These are phyloP conservation scores for Coprinopsis sp. DNA, from an alignment of 768 basidiomycete genomes.

Conservation along the genomic window DNA sequence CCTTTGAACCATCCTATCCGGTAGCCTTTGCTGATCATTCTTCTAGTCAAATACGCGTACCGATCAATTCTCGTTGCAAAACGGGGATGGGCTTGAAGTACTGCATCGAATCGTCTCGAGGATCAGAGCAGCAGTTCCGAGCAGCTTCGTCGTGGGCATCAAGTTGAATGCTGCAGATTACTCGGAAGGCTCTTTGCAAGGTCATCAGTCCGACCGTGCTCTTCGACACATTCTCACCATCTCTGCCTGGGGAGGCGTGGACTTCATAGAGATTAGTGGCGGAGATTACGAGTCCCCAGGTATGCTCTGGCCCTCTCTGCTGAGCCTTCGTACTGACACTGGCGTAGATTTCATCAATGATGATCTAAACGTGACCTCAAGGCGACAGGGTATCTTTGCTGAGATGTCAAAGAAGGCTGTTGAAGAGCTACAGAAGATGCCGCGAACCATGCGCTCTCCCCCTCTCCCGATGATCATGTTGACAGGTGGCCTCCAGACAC, in stretches of 20 bases:
- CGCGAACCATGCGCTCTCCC: conserved; percentile 16
- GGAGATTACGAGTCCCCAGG: conserved; percentile 82
- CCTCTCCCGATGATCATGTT: conserved; percentile 62
- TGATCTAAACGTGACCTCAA: conserved; percentile 23
- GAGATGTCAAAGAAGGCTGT: conserved; percentile 59
- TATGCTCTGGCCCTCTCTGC: conserved; percentile 17
- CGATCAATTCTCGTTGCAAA: conserved; percentile 53
- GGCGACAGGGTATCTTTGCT: conserved; percentile 75
- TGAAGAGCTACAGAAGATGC: conserved; percentile 33
- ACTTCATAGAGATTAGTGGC: conserved; percentile 86
- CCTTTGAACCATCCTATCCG: not conserved
- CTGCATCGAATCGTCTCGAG: conserved; percentile 48
- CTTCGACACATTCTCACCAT: conserved; percentile 58
- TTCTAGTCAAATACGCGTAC: conserved; percentile 39
- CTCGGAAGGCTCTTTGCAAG: conserved; percentile 22
- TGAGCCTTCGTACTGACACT: not conserved
- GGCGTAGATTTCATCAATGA: conserved; percentile 41
- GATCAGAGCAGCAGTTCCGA: conserved; percentile 52
- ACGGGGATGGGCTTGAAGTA: conserved; percentile 47
- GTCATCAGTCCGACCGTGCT: conserved; percentile 38
- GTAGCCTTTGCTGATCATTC: not conserved
- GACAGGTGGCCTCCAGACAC: conserved; percentile 73
- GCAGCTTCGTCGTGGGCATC: conserved; percentile 66
- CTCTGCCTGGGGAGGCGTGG: conserved; percentile 59
- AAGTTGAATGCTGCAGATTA: conserved; percentile 84